phyloP scores from a whole-genome alignment of 2,329 filamentous ascomycete genomes.

The Mariannaea sp. region DNA sequence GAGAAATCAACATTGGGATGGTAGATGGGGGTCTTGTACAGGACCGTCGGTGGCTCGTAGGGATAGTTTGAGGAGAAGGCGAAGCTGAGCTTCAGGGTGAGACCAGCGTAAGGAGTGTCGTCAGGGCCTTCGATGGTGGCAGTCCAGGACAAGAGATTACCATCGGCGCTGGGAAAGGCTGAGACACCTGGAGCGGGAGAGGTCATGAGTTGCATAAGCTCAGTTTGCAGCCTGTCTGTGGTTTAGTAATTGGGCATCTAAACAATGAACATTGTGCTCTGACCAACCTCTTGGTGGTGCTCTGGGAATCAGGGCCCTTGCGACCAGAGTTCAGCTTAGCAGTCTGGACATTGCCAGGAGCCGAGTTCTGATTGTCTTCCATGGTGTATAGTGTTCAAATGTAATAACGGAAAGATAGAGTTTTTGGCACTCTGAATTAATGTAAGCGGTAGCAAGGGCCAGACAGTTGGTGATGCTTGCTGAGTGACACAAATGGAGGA shows the following conservation, averaged over 20 bases:
- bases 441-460: constrained; percentile 10
- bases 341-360: constrained; percentile 64
- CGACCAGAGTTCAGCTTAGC: constrained; percentile 64
- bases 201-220: constrained; percentile 98
- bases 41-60: constrained; percentile 85
- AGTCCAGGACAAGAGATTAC: constrained; percentile 90
- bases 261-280: constrained; percentile 1
- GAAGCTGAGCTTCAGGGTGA: constrained; percentile 92
- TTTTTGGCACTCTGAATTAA: not conserved
- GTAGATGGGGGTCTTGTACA: constrained; percentile 99
- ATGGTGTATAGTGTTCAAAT: constrained; percentile 50
- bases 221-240: constrained; percentile 78
- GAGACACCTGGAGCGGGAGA: constrained; percentile 91
- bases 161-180: constrained; percentile 88
- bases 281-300: constrained; percentile 75
- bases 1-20: constrained; percentile 99
- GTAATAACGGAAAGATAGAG: constrained; percentile 15
- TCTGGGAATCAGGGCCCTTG: constrained; percentile 69
- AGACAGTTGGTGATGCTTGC: constrained; percentile 4
- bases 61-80: constrained; percentile 92
- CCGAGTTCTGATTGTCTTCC: constrained; percentile 68
- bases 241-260: constrained; percentile 16
- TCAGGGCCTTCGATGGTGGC: constrained; percentile 91
- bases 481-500: constrained; percentile 4
- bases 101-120: constrained; percentile 86